Conservation (phyloP, 495 filamentous ascomycete genomes). For the Articulospora tetracladia region DNA sequence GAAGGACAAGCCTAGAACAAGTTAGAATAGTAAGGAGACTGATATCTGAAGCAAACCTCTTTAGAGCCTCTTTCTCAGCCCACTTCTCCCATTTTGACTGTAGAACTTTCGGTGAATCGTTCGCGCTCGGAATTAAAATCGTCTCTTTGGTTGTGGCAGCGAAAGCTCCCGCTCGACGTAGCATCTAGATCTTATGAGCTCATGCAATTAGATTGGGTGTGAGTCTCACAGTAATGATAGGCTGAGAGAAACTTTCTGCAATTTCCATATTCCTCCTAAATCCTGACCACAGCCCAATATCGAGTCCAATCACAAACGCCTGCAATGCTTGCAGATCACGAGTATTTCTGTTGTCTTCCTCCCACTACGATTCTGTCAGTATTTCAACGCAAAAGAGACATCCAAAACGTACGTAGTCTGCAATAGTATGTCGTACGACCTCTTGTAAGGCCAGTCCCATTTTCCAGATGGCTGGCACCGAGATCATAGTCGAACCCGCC, state of each 20-base stretch:
- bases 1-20: conserved; percentile 43
- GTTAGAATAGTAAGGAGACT: background rate
- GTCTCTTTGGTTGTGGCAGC: background rate
- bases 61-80: conserved; percentile 42
- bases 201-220: background rate
- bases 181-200: conserved; percentile 12
- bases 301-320: conserved; percentile 48
- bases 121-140: background rate
- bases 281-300: conserved; percentile 64
- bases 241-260: conserved; percentile 54
- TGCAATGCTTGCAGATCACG: conserved; percentile 52
- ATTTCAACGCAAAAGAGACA: background rate
- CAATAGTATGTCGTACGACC: conserved; percentile 47
- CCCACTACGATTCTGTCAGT: conserved; percentile 32
- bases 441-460: conserved; percentile 62
- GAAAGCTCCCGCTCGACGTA: conserved; percentile 28
- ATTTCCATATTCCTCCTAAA: conserved; percentile 67
- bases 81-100: conserved; percentile 57
- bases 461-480: conserved; percentile 53
- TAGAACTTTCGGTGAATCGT: conserved; percentile 32
- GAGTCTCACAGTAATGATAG: conserved; percentile 40
- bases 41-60: conserved; percentile 20
- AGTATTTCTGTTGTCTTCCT: conserved; percentile 54
- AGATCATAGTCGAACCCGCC: conserved; percentile 50
- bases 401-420: conserved; percentile 28